These are phyloP conservation scores for Dendrocalamus latiflorus DNA, from an alignment of 202 grass and related monocot genomes.

Conservation along the genomic window DNA sequence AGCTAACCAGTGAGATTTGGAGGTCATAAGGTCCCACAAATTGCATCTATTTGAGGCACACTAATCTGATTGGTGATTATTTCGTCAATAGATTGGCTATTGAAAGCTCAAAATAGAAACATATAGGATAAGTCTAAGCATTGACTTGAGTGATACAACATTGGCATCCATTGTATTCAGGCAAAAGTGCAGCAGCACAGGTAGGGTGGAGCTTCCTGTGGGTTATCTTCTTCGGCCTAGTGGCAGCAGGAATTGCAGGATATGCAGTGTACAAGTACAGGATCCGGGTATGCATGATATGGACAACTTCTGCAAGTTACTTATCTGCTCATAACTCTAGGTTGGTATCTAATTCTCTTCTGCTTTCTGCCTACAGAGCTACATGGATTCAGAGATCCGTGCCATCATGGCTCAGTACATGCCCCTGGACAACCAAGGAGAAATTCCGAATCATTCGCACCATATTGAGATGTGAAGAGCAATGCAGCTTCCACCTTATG, in stretches of 20 bases:
- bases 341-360: background rate
- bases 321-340: background rate
- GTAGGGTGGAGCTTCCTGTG: conserved; percentile 70
- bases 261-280: conserved; percentile 76
- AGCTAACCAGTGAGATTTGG: background rate
- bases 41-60: background rate
- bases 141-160: background rate
- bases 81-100: background rate
- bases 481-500: background rate
- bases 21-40: background rate
- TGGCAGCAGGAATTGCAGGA: conserved; percentile 42
- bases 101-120: background rate
- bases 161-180: conserved; percentile 11
- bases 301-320: background rate
- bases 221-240: conserved; percentile 60
- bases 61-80: background rate
- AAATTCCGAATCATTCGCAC: conserved; percentile 45
- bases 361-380: conserved; percentile 39
- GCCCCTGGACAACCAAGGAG: conserved; percentile 80
- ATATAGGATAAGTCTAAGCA: background rate
- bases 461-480: conserved; percentile 58
- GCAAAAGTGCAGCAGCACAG: conserved; percentile 47
- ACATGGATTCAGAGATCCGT: conserved; percentile 86
- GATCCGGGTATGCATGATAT: conserved; percentile 50
- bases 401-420: conserved; percentile 93